phyloP scores from a whole-genome alignment of 2,329 filamentous ascomycete genomes.

The Blastomyces parvus region DNA sequence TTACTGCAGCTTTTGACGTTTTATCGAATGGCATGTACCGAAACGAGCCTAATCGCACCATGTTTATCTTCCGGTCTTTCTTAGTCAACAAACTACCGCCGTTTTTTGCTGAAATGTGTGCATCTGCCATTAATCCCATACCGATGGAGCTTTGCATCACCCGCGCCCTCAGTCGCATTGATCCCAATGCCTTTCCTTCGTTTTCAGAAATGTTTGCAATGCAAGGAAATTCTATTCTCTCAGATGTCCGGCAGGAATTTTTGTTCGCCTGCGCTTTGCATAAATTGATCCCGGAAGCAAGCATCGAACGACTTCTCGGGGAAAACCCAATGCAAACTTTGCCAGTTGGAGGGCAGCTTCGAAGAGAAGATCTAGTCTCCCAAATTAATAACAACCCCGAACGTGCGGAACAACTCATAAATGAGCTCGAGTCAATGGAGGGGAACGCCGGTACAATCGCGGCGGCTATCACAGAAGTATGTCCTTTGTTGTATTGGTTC shows the following conservation, averaged over 20 bases:
- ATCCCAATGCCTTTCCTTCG: conserved; percentile 54
- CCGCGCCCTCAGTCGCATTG: conserved; percentile 54
- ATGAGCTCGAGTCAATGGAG: conserved; percentile 79
- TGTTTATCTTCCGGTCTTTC: conserved; percentile 74
- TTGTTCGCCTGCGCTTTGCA: conserved; percentile 85
- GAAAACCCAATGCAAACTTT: conserved; percentile 74
- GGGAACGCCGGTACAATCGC: conserved; percentile 84
- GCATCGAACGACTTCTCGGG: conserved; percentile 69
- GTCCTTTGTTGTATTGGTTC: not conserved
- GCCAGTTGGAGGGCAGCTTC: conserved; percentile 62
- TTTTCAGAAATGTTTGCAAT: conserved; percentile 56
- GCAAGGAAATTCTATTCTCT: conserved; percentile 49
- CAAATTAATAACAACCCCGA: conserved; percentile 70
- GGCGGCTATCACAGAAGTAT: conserved; percentile 62
- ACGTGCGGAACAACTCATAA: conserved; percentile 63
- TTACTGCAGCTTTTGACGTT: conserved; percentile 81
- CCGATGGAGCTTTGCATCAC: conserved; percentile 56
- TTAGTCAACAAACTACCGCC: conserved; percentile 64
- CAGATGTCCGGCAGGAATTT: conserved; percentile 69
- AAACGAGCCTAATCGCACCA: conserved; percentile 48
- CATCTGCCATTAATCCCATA: conserved; percentile 49
- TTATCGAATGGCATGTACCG: conserved; percentile 78
- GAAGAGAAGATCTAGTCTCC: conserved; percentile 66
- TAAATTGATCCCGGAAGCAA: conserved; percentile 66
- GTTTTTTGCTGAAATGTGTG: conserved; percentile 49